Percentiles rank a stretch among this genome's conserved stretches.
Evolutionary conservation across 2,329 filamentous ascomycete genomes (phyloP).

Genomic region (Aquanectria penicillioides): DNA sequence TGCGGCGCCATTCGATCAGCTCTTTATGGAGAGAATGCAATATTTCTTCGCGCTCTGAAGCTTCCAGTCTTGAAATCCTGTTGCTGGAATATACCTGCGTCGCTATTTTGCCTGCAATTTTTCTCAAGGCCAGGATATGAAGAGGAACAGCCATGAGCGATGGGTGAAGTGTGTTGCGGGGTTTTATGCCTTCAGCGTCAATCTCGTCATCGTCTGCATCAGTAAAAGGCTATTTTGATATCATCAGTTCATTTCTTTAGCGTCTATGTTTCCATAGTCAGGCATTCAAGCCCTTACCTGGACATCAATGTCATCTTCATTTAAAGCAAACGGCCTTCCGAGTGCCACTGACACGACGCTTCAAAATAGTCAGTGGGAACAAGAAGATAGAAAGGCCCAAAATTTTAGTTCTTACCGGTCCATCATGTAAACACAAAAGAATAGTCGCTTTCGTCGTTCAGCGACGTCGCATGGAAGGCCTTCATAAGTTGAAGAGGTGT

Average conservation of each 20-base stretch:
- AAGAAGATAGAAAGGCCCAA: not conserved
- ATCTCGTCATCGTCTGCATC: constrained; percentile 49
- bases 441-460: constrained; percentile 53
- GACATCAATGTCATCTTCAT: constrained; percentile 57
- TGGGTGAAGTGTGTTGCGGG: constrained; percentile 42
- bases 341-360: constrained; percentile 56
- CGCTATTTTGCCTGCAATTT: constrained; percentile 53
- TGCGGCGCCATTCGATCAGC: constrained; percentile 55
- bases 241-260: not conserved
- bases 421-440: constrained; percentile 61
- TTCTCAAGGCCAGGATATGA: constrained; percentile 53
- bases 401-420: constrained; percentile 47
- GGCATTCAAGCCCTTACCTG: no score
- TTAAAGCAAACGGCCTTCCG: constrained; percentile 56
- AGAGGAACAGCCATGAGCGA: constrained; percentile 52
- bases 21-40: constrained; percentile 50
- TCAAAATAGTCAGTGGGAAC: not conserved
- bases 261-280: not conserved
- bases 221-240: constrained; percentile 49
- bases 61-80: constrained; percentile 22
- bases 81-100: constrained; percentile 49
- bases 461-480: constrained; percentile 44
- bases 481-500: constrained; percentile 49
- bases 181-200: constrained; percentile 30
- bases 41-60: constrained; percentile 44